phyloP scores from a whole-genome alignment of 306 rosid genomes.

The Alnus glutinosa region DNA sequence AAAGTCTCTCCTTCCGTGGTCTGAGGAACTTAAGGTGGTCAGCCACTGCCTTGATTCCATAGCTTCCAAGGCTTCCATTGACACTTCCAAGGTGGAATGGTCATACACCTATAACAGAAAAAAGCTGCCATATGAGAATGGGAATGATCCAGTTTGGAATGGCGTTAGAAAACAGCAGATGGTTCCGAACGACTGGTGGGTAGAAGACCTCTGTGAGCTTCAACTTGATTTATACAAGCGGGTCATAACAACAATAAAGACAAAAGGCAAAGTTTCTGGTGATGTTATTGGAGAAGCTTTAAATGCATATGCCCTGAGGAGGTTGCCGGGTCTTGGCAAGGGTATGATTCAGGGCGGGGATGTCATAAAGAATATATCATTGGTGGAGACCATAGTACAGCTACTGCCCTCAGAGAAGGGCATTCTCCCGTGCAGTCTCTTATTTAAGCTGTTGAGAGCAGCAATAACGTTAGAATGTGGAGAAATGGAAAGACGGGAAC shows the following conservation, averaged over 20 bases:
- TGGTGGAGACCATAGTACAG: slow-evolving; percentile 64
- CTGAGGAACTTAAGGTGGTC: slow-evolving; percentile 85
- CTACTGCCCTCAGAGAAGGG: slow-evolving; percentile 60
- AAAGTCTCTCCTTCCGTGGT: slow-evolving; percentile 80
- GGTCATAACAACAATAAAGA: slow-evolving; percentile 56
- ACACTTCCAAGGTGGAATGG: slow-evolving; percentile 90
- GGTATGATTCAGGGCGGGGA: slow-evolving; percentile 72
- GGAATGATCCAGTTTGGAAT: slow-evolving; percentile 66
- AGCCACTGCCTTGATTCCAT: slow-evolving; percentile 83
- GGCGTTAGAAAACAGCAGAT: slow-evolving; percentile 63
- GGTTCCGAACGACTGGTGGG: slow-evolving; percentile 99
- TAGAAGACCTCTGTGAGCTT: slow-evolving; percentile 90
- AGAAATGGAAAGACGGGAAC: slow-evolving; percentile 49
- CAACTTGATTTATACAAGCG: slow-evolving; percentile 78
- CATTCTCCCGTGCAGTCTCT: slow-evolving; percentile 60
- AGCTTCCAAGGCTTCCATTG: slow-evolving; percentile 87
- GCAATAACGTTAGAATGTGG: slow-evolving; percentile 62
- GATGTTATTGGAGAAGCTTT: slow-evolving; percentile 81
- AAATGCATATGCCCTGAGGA: slow-evolving; percentile 66
- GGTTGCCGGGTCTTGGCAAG: slow-evolving; percentile 66
- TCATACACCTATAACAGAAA: slow-evolving; percentile 85
- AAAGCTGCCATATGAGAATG: slow-evolving; percentile 75
- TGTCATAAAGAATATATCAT: slow-evolving; percentile 44
- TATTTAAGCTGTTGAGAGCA: slow-evolving; percentile 62
- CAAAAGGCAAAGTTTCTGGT: slow-evolving; percentile 54